Conservation (phyloP, 2,329 filamentous ascomycete genomes). For the Gremmenia infestans region DNA sequence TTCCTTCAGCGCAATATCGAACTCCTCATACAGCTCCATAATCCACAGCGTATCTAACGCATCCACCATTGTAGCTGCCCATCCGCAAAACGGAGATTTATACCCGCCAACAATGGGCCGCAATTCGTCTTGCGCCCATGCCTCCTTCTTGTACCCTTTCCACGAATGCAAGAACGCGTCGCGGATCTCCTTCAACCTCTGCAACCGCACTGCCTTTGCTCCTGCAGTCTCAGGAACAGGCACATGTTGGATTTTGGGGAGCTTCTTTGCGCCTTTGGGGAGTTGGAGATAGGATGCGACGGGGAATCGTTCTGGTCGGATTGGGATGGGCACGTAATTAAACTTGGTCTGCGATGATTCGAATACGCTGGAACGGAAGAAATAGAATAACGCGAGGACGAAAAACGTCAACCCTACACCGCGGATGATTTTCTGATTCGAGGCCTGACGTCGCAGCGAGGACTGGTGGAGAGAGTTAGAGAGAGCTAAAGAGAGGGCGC, state of each 20-base stretch:
- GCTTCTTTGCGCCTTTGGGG: constrained; percentile 14
- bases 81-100: constrained; percentile 81
- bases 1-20: constrained; percentile 66
- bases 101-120: constrained; percentile 61
- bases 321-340: constrained; percentile 18
- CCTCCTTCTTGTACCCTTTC: constrained; percentile 74
- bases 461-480: too few relatives aligned
- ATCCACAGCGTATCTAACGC: constrained; percentile 81
- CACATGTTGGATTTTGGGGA: constrained; percentile 26
- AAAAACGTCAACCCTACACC: constrained; percentile 1
- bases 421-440: constrained; percentile 1
- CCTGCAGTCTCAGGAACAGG: constrained; percentile 10
- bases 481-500: background rate
- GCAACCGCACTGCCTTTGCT: constrained; percentile 13
- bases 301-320: constrained; percentile 22
- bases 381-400: constrained; percentile 4
- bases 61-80: constrained; percentile 88
- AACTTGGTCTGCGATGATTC: constrained; percentile 5
- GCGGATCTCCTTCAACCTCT: constrained; percentile 17
- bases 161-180: constrained; percentile 47
- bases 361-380: constrained; percentile 1
- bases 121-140: constrained; percentile 87
- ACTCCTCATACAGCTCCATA: constrained; percentile 72
- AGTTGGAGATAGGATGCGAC: constrained; percentile 13
- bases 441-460: background rate